A percentile compares a stretch with the other conserved stretches of the same genome.
Evolutionary conservation across 371 early-diverging fungal genomes (phyloP).

Genomic region (Batrachochytrium dendrobatidis): DNA sequence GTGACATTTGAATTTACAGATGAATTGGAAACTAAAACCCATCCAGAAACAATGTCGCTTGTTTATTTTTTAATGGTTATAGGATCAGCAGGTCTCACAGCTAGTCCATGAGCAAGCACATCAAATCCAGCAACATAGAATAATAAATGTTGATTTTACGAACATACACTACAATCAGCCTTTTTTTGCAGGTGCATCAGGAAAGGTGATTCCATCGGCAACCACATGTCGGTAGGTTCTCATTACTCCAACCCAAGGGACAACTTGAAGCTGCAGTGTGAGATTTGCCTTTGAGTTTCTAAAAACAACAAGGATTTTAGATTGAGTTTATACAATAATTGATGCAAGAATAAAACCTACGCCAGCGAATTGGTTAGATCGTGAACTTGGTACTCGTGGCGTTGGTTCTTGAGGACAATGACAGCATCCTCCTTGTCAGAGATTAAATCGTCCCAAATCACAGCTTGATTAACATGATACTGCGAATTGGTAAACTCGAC

Average conservation of each 20-base stretch:
- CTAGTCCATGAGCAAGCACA: no score
- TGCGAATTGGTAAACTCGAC: conserved; percentile 66
- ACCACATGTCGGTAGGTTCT: not conserved
- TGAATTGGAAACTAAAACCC: no score
- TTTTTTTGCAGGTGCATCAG: no score
- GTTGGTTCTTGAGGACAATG: conserved; percentile 57
- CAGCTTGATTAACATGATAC: conserved; percentile 58
- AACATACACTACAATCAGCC: no score
- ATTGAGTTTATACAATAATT: not conserved
- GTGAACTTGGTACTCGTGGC: conserved; percentile 49
- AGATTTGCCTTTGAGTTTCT: conserved; percentile 4
- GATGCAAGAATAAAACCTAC: not conserved
- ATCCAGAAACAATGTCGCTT: no score
- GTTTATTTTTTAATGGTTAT: no score
- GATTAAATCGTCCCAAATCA: conserved; percentile 91
- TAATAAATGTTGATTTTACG: no score
- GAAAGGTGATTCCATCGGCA: not conserved
- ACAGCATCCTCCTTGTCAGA: conserved; percentile 57
- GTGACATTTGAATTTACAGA: no score
- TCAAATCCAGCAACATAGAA: no score
- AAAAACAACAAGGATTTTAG: not conserved
- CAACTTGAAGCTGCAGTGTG: not conserved
- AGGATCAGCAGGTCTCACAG: no score
- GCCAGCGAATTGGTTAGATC: not conserved
- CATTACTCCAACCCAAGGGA: not conserved